Evolutionary conservation across 2,329 filamentous ascomycete species (phyloP), one percentile per base, ranked within the genome.

Genomic region (Microascus cirrosus): DNA sequence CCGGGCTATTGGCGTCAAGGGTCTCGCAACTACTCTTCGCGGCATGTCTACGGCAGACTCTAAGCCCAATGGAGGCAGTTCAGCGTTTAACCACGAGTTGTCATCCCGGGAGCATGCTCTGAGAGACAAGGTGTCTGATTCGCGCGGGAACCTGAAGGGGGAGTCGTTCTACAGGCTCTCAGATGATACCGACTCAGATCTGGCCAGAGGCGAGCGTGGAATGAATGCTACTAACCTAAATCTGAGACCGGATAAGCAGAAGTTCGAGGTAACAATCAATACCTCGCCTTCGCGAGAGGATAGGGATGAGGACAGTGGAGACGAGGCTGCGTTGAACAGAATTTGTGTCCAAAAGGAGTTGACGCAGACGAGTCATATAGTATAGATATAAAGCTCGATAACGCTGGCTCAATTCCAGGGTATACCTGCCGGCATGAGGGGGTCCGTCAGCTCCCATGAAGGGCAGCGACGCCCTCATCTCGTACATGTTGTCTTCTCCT

Each of bases 1-100:
- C 2, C 69, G 72, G 5, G 69, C 66, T 2, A 61, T 76, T 12
- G 72, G 74, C n/a, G 69, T 77, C 20, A 76, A 74, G 59, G 62
- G 65, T 11, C 53, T 65, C 7, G 61, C 59, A 32, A 67, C 69
- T n/a, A 69, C 68, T 55, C 58, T 13, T 61, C 61, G 12, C 60
- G 59, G 12, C 58, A 63, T 15, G 64, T 64, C 1, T 63, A 65
- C 39, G 62, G 65, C 20, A 6, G 45, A 50, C 10, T 67, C 66
- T 50, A 66, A 63, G 22, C 63, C 59, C 15, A 61, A 61, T 6
- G 60, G 58, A 53, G 60, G 61, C 59, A 60, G 15, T 13, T 61
- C 61, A n/a, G 58, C 53, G 28, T 58, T 63, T 57, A 25, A 61
- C 60, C 45, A 62, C 60, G 32, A 57, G 56, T 20, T 62, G 45